Conservation (phyloP, 2,329 filamentous ascomycete genomes). For the Clarireedia monteithiana region DNA sequence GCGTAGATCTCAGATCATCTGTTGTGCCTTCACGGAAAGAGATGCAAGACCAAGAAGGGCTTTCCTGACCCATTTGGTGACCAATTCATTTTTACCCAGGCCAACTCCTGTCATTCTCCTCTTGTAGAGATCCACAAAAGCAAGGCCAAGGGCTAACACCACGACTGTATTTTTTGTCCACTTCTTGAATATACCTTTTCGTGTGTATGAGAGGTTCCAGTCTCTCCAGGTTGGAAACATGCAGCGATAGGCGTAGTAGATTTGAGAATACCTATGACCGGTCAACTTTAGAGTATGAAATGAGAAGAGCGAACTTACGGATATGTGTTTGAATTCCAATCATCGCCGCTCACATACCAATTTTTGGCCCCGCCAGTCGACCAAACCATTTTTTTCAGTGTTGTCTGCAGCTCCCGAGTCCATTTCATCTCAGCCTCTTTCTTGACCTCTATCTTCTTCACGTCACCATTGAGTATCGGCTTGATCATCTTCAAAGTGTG, state of each 20-base stretch:
- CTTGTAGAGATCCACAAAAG: background rate
- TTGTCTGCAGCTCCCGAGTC: constrained; percentile 39
- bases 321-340: constrained; percentile 43
- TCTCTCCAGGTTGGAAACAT: constrained; percentile 46
- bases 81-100: background rate
- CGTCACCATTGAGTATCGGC: constrained; percentile 39
- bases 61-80: background rate
- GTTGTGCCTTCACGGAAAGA: too few relatives aligned
- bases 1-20: too few relatives aligned
- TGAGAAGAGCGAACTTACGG: constrained; percentile 30
- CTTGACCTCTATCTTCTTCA: constrained; percentile 39
- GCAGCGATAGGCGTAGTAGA: constrained; percentile 42
- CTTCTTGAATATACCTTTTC: constrained; percentile 35
- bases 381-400: constrained; percentile 40
- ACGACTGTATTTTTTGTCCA: constrained; percentile 11
- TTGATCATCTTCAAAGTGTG: constrained; percentile 47
- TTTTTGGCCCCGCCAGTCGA: constrained; percentile 36
- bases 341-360: constrained; percentile 40
- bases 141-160: background rate
- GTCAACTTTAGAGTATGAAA: background rate
- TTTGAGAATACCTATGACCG: constrained; percentile 37
- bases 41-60: too few relatives aligned
- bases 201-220: constrained; percentile 44
- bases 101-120: background rate
- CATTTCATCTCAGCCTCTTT: constrained; percentile 39